phyloP scores from a whole-genome alignment of 169 alveolate species.

The Blepharisma undulans region DNA sequence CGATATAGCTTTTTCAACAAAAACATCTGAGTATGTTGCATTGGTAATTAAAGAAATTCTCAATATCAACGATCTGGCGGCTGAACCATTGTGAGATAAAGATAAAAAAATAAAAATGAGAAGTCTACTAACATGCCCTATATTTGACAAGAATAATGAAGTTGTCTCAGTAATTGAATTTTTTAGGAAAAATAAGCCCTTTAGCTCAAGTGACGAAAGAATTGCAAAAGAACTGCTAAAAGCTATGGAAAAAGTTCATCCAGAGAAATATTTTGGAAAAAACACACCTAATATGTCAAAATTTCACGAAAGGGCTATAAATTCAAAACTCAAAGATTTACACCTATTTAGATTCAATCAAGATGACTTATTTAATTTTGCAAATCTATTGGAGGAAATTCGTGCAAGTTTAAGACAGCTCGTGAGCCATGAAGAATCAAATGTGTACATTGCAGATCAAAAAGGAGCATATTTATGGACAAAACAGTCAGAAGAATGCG shows the following conservation, averaged over 20 bases:
- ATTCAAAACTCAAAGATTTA: neutral
- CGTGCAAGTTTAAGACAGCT: neutral
- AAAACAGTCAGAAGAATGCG: neutral
- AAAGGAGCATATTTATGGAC: neutral
- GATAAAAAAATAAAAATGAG: conserved; percentile 19
- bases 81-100: conserved; percentile 9
- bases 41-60: neutral
- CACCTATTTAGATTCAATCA: neutral
- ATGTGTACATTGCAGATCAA: conserved; percentile 14
- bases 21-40: neutral
- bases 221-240: neutral
- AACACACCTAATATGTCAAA: neutral
- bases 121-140: neutral
- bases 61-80: neutral
- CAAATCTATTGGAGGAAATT: neutral
- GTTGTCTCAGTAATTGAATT: neutral
- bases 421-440: neutral
- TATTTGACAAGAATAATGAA: neutral
- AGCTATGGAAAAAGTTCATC: neutral
- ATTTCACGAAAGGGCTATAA: neutral
- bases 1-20: neutral
- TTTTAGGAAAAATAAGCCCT: neutral
- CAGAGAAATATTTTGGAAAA: neutral
- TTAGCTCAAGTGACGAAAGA: neutral
- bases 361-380: neutral